Conservation (phyloP, 164 flowering plant species). For the Chloranthus sessilifolius region DNA sequence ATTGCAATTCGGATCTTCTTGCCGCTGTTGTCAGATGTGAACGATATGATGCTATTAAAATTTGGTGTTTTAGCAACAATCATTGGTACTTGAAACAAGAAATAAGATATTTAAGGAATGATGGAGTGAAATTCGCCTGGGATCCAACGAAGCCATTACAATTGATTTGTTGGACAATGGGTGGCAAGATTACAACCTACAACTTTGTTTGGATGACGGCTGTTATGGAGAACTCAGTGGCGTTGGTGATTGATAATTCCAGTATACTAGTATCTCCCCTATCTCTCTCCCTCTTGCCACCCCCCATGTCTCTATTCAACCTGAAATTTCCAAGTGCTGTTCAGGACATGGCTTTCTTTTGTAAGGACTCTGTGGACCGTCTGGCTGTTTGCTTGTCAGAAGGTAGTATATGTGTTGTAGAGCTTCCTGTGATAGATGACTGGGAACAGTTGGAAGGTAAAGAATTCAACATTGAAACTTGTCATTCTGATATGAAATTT, state of each 20-base stretch:
- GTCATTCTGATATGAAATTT: conserved; percentile 29
- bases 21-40: conserved; percentile 66
- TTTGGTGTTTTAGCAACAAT: conserved; percentile 92
- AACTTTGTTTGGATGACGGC: conserved; percentile 79
- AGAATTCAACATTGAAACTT: conserved; percentile 52
- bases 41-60: conserved; percentile 51
- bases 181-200: conserved; percentile 48
- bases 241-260: conserved; percentile 77
- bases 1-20: conserved; percentile 85
- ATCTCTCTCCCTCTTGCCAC: conserved; percentile 69
- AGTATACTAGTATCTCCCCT: conserved; percentile 68
- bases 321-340: conserved; percentile 61
- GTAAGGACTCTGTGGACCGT: conserved; percentile 39
- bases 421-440: conserved; percentile 59
- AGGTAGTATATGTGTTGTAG: conserved; percentile 61
- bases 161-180: conserved; percentile 76
- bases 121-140: conserved; percentile 70
- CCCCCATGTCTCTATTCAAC: conserved; percentile 74
- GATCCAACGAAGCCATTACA: conserved; percentile 66
- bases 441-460: conserved; percentile 91
- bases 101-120: conserved; percentile 52
- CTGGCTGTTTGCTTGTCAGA: conserved; percentile 66
- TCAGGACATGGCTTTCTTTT: conserved; percentile 44
- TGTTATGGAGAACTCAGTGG: conserved; percentile 68
- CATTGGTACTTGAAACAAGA: conserved; percentile 94